phyloP scores from a whole-genome alignment of 2,329 filamentous ascomycete genomes.

The Leptosphaerulina australis region DNA sequence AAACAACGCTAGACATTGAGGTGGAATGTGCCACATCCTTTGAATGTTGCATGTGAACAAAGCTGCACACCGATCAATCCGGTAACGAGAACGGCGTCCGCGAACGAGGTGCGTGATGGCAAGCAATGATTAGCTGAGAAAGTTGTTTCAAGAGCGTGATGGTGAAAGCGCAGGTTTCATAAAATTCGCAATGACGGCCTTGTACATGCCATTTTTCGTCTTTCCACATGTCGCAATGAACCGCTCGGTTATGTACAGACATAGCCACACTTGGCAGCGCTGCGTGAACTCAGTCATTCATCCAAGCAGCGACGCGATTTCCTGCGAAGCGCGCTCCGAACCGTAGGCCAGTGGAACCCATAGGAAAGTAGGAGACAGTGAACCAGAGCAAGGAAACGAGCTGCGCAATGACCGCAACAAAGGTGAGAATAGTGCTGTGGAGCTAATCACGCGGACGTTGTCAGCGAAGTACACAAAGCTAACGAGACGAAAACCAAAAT shows the following conservation, averaged over 20 bases:
- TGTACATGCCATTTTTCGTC: neutral
- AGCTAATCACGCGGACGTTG: constrained; percentile 56
- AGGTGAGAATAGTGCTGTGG: constrained; percentile 80
- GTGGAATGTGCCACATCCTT: constrained; percentile 10
- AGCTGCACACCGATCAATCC: constrained; percentile 15
- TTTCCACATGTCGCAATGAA: constrained; percentile 1
- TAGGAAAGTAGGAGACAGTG: constrained; percentile 95
- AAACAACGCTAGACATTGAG: constrained; percentile 6
- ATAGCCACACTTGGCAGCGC: constrained; percentile 5
- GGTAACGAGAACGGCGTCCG: neutral
- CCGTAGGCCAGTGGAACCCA: constrained; percentile 87
- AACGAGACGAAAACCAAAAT: constrained; percentile 39
- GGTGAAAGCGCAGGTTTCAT: constrained; percentile 3
- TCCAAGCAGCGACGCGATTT: constrained; percentile 83
- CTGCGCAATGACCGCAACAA: constrained; percentile 83
- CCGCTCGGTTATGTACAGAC: neutral
- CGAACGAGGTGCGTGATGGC: constrained; percentile 8
- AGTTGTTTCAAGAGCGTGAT: constrained; percentile 7
- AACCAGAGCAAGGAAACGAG: constrained; percentile 88
- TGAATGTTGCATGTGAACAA: constrained; percentile 14
- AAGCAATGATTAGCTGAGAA: neutral
- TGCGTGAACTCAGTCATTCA: constrained; percentile 65
- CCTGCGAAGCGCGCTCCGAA: constrained; percentile 87
- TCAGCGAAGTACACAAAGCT: constrained; percentile 40
- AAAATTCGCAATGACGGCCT: constrained; percentile 2